These are phyloP conservation scores for Nectriaceae sp. DNA, from an alignment of 2,329 filamentous ascomycete species.

Conservation along the genomic window DNA sequence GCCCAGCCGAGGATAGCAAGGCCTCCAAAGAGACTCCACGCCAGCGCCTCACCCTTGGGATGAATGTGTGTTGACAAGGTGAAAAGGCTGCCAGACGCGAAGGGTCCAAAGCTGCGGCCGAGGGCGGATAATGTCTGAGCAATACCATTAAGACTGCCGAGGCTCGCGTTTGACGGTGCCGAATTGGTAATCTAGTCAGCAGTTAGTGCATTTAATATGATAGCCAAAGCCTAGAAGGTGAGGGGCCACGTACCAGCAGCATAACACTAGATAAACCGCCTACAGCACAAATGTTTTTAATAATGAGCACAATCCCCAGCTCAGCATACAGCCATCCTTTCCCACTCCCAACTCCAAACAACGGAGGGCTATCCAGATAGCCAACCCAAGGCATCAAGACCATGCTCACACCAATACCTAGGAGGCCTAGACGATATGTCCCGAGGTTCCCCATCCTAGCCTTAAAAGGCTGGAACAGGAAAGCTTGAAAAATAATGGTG, in stretches of 20 bases:
- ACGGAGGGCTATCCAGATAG: slow-evolving; percentile 63
- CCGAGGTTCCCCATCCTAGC: slow-evolving; percentile 80
- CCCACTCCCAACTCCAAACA: slow-evolving; percentile 61
- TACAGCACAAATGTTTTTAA: slow-evolving; percentile 90
- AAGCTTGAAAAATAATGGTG: slow-evolving; percentile 88
- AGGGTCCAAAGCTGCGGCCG: slow-evolving; percentile 84
- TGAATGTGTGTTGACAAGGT: slow-evolving; percentile 72
- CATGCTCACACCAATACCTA: slow-evolving; percentile 81
- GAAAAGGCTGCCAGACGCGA: slow-evolving; percentile 85
- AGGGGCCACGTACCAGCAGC: slow-evolving; percentile 64
- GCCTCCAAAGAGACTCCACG: slow-evolving; percentile 86
- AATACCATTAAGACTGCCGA: slow-evolving; percentile 89
- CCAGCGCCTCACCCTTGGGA: slow-evolving; percentile 80
- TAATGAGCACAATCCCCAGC: slow-evolving; percentile 74
- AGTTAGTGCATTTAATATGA: slow-evolving; percentile 4
- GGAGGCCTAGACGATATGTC: slow-evolving; percentile 77
- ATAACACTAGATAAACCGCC: slow-evolving; percentile 89
- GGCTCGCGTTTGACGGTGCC: slow-evolving; percentile 78
- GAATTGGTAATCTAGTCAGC: slow-evolving; percentile 81
- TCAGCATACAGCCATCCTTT: slow-evolving; percentile 76
- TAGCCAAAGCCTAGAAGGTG: not conserved
- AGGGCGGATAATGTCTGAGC: slow-evolving; percentile 92
- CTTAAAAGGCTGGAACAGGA: slow-evolving; percentile 78
- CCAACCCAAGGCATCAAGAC: slow-evolving; percentile 87
- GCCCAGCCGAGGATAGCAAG: slow-evolving; percentile 80